phyloP scores from a whole-genome alignment of 768 basidiomycete genomes.

The Leccinum subtestaceum region DNA sequence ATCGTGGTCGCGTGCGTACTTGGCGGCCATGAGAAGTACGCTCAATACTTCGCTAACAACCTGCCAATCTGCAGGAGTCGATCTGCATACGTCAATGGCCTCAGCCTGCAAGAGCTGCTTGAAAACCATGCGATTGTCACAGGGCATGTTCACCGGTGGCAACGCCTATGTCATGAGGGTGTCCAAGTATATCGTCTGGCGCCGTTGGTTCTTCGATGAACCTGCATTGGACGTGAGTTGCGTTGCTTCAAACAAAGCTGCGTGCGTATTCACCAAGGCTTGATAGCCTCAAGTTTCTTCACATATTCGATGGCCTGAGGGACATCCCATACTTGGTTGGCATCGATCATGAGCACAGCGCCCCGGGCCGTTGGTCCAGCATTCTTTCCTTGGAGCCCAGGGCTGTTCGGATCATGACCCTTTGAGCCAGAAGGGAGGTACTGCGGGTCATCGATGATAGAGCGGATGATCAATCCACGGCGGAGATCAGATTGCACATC shows the following conservation, averaged over 20 bases:
- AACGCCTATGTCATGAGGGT: conserved; percentile 85
- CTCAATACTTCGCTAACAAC: conserved; percentile 91
- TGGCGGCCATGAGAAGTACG: conserved; percentile 90
- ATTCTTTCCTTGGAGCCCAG: conserved; percentile 80
- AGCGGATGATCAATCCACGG: conserved; percentile 85
- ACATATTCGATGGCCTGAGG: conserved; percentile 91
- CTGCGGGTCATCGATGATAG: conserved; percentile 91
- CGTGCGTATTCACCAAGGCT: conserved; percentile 65
- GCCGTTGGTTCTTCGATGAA: conserved; percentile 98
- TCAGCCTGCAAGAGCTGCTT: conserved; percentile 92
- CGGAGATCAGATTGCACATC: conserved; percentile 79
- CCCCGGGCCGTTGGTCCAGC: conserved; percentile 95
- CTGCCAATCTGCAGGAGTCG: conserved; percentile 90
- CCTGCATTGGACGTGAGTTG: conserved; percentile 38
- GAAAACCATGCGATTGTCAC: conserved; percentile 96
- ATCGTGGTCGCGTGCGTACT: conserved; percentile 42
- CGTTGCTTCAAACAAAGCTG: background rate
- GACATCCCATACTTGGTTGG: conserved; percentile 97
- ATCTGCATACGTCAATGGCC: conserved; percentile 94
- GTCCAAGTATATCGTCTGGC: conserved; percentile 90
- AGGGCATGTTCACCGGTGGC: conserved; percentile 97
- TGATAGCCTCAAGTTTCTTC: conserved; percentile 69
- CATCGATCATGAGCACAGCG: conserved; percentile 94
- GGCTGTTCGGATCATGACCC: conserved; percentile 57
- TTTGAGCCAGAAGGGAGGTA: conserved; percentile 62